Conservation (phyloP, 2,329 filamentous ascomycete genomes). For the Neonectria ditissima region DNA sequence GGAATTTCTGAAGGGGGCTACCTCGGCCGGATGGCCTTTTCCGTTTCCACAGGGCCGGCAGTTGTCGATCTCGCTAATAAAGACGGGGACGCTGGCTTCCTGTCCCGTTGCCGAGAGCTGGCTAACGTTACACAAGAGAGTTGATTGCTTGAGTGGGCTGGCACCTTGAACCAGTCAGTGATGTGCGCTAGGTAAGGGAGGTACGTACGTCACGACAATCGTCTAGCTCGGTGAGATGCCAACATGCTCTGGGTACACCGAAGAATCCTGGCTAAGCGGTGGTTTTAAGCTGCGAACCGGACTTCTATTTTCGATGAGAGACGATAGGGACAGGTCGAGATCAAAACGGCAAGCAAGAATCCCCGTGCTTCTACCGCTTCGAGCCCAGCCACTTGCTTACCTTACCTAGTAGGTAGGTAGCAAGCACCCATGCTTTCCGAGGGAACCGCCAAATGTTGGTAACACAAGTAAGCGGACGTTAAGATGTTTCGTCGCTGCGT, state of each 20-base stretch:
- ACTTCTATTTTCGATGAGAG: neutral
- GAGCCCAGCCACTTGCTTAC: neutral
- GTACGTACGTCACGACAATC: conserved; percentile 9
- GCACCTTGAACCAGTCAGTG: conserved; percentile 3
- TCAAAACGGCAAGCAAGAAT: neutral
- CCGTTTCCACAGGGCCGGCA: conserved; percentile 8
- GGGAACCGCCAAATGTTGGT: neutral
- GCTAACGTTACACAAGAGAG: conserved; percentile 25
- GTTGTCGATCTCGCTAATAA: conserved; percentile 26
- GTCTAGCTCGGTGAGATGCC: conserved; percentile 9
- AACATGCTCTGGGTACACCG: conserved; percentile 13
- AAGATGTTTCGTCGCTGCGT: neutral
- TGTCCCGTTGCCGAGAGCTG: conserved; percentile 11
- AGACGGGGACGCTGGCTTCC: conserved; percentile 2
- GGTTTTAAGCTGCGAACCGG: neutral
- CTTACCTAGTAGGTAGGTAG: neutral
- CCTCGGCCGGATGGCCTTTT: conserved; percentile 1
- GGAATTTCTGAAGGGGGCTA: neutral
- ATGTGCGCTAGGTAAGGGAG: conserved; percentile 1
- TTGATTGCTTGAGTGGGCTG: conserved; percentile 15
- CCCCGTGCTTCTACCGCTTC: neutral
- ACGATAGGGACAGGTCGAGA: neutral
- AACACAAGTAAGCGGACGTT: conserved; percentile 5
- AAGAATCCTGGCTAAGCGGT: neutral
- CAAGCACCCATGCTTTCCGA: neutral